Evolutionary conservation across 2,329 filamentous ascomycete genomes (phyloP).

Genomic region (Colletotrichum camelliae): DNA sequence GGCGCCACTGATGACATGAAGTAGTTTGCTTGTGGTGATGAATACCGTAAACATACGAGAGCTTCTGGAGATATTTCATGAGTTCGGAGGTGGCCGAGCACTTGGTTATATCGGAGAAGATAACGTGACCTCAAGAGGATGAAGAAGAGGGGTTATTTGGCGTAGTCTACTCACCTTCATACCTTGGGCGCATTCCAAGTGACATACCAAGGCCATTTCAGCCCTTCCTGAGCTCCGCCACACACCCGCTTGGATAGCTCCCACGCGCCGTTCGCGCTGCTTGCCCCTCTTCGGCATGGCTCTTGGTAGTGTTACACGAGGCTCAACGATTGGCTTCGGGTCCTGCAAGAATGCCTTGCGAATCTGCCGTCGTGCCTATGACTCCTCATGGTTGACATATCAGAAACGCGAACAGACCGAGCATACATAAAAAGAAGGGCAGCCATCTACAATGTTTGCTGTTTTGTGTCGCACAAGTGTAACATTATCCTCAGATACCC

Average conservation of each 20-base stretch:
- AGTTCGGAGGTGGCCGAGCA: background rate
- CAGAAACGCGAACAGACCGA: background rate
- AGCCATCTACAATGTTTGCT: background rate
- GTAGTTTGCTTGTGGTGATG: background rate
- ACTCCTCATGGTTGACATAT: background rate
- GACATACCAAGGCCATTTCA: background rate
- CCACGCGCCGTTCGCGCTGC: background rate
- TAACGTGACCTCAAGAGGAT: background rate
- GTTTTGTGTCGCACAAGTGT: background rate
- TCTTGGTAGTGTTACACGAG: background rate
- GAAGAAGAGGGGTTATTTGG: background rate
- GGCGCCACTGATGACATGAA: background rate
- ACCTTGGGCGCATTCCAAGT: background rate
- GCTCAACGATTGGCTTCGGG: background rate
- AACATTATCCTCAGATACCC: background rate
- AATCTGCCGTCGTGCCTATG: background rate
- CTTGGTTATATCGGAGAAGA: background rate
- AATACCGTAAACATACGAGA: fast-evolving
- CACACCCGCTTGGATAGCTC: background rate
- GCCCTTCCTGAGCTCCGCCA: background rate
- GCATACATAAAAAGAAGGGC: background rate
- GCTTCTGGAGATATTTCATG: background rate
- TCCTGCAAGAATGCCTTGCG: background rate
- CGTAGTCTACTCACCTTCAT: background rate
- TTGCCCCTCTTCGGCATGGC: background rate